Evolutionary conservation across 2,329 filamentous ascomycete species (phyloP).

Genomic region (Plectosphaerella plurivora): DNA sequence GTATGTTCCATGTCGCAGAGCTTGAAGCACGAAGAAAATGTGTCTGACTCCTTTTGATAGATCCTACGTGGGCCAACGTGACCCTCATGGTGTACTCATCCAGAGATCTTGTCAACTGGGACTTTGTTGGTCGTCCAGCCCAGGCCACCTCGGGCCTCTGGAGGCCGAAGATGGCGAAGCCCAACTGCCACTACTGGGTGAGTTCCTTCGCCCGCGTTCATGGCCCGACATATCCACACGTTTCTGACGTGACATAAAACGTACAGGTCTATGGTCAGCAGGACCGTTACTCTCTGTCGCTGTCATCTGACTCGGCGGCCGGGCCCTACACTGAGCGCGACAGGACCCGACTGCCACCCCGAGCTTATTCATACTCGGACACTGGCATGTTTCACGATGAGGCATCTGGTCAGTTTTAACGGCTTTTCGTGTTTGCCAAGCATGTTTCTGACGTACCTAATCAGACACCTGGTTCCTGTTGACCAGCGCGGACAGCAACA

Average conservation of each 20-base stretch:
- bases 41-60: constrained; percentile 5
- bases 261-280: constrained; percentile 36
- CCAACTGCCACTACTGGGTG: constrained; percentile 33
- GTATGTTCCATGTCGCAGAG: constrained; percentile 23
- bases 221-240: neutral
- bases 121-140: constrained; percentile 26
- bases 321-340: constrained; percentile 24
- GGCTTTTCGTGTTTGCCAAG: too few relatives aligned
- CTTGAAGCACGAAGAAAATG: constrained; percentile 14
- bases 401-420: constrained; percentile 9
- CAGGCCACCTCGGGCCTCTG: constrained; percentile 29
- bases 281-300: constrained; percentile 29
- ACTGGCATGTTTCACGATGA: constrained; percentile 35
- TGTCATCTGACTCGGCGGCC: constrained; percentile 23
- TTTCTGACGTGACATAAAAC: too few relatives aligned
- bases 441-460: too few relatives aligned
- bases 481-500: constrained; percentile 34
- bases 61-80: constrained; percentile 16
- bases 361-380: constrained; percentile 31
- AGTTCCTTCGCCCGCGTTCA: too few relatives aligned
- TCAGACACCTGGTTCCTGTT: constrained; percentile 31
- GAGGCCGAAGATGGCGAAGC: constrained; percentile 34
- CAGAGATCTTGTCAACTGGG: constrained; percentile 34
- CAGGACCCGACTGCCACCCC: constrained; percentile 30
- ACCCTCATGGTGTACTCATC: constrained; percentile 33